These are phyloP conservation scores for Herpetospermum pedunculosum DNA, from an alignment of 306 rosid species.

Conservation along the genomic window DNA sequence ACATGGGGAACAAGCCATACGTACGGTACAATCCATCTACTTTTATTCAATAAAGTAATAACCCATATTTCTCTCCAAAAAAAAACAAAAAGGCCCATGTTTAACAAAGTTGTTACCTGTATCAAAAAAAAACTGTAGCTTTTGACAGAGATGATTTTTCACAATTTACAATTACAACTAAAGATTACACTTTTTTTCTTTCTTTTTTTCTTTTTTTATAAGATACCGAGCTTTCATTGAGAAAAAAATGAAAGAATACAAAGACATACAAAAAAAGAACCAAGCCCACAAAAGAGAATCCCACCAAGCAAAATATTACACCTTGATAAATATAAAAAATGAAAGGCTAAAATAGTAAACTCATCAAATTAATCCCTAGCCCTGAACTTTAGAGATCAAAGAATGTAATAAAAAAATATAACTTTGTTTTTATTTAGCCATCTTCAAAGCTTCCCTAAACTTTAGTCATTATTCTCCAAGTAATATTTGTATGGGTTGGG, in stretches of 20 bases:
- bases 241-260: too few species aligned
- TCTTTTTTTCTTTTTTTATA: too few species aligned
- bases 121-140: not conserved
- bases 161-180: not conserved
- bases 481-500: not conserved
- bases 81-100: not conserved
- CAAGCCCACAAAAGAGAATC: too few species aligned
- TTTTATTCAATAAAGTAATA: not conserved
- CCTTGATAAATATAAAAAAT: not conserved
- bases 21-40: not conserved
- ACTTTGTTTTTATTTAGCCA: not conserved
- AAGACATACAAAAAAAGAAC: too few species aligned
- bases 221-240: too few species aligned
- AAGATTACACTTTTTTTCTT: not conserved
- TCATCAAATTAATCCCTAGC: not conserved
- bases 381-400: not conserved
- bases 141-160: not conserved
- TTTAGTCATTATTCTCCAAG: not conserved
- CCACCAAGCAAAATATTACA: too few species aligned
- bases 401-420: not conserved
- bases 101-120: not conserved
- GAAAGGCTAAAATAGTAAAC: not conserved
- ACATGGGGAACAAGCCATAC: not conserved
- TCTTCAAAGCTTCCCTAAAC: not conserved
- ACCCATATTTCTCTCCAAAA: not conserved